Evolutionary conservation across 768 basidiomycete species (phyloP).

Genomic region (Hirschioporus abietinus): DNA sequence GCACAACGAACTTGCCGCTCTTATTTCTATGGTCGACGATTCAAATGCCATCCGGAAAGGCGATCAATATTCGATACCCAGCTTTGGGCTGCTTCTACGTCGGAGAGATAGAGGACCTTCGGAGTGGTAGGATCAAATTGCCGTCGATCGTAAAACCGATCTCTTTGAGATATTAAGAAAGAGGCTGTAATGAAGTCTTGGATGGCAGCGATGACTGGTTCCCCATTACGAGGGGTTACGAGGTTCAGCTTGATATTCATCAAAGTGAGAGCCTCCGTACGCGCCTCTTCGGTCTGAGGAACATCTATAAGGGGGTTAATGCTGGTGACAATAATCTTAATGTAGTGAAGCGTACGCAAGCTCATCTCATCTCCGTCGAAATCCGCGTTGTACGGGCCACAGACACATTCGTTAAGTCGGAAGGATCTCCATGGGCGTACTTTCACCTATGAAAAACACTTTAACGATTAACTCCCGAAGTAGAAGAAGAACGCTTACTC

Average conservation of each 20-base stretch:
- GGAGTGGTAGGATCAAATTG: no score
- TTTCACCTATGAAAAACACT: constrained; percentile 60
- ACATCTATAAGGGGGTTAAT: constrained; percentile 58
- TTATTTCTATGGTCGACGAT: no score
- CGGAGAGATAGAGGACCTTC: no score
- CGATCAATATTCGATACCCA: no score
- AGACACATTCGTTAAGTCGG: constrained; percentile 97
- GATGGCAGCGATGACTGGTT: constrained; percentile 98
- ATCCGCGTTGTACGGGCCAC: constrained; percentile 98
- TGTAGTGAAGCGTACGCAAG: constrained; percentile 58
- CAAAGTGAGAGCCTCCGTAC: constrained; percentile 93
- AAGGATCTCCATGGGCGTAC: constrained; percentile 97
- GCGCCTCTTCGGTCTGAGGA: constrained; percentile 96
- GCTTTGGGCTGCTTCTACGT: no score
- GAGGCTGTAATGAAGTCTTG: constrained; percentile 99
- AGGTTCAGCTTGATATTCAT: constrained; percentile 98
- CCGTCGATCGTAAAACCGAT: constrained; percentile 87
- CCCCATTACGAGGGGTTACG: constrained; percentile 96
- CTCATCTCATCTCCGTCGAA: constrained; percentile 99
- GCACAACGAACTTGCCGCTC: no score
- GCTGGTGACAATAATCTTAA: constrained; percentile 5
- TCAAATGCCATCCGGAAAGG: no score
- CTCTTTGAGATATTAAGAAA: constrained; percentile 88
- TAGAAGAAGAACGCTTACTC: no score
- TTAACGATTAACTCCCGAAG: no score